Conservation (phyloP, 106 monocot genomes). For the Allium sativum region DNA sequence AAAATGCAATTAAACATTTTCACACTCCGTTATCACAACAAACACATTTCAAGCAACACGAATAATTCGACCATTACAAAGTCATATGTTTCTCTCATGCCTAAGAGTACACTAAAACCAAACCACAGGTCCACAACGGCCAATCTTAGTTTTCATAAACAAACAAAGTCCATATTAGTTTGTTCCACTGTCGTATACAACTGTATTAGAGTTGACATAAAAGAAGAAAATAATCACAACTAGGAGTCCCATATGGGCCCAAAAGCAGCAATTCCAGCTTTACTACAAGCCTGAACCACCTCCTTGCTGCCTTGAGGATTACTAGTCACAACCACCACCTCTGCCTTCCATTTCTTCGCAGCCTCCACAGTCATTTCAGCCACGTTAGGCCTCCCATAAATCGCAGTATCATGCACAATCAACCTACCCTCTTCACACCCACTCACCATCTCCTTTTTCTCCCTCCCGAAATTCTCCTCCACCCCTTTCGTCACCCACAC, state of each 20-base stretch:
- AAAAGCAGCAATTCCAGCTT: slow-evolving; percentile 18
- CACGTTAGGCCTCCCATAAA: slow-evolving; percentile 18
- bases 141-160: too few relatives aligned
- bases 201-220: too few relatives aligned
- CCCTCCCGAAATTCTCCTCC: slow-evolving; percentile 46
- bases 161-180: too few relatives aligned
- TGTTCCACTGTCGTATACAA: too few relatives aligned
- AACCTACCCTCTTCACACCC: slow-evolving; percentile 18
- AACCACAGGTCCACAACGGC: too few relatives aligned
- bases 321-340: slow-evolving; percentile 37
- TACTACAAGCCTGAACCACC: slow-evolving; percentile 22
- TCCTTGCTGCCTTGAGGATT: slow-evolving; percentile 28
- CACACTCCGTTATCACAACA: too few relatives aligned
- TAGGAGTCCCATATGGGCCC: slow-evolving; percentile 35
- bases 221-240: too few relatives aligned
- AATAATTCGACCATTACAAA: too few relatives aligned
- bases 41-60: too few relatives aligned
- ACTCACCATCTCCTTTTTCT: slow-evolving; percentile 34
- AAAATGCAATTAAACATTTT: too few relatives aligned
- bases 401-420: slow-evolving; percentile 22
- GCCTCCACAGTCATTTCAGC: slow-evolving; percentile 17
- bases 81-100: too few relatives aligned
- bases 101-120: too few relatives aligned
- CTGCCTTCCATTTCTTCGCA: slow-evolving; percentile 25
- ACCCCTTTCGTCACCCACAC: slow-evolving; percentile 55